Evolutionary conservation across 2,329 filamentous ascomycete genomes (phyloP).

Genomic region (Leptographium wingfieldii): DNA sequence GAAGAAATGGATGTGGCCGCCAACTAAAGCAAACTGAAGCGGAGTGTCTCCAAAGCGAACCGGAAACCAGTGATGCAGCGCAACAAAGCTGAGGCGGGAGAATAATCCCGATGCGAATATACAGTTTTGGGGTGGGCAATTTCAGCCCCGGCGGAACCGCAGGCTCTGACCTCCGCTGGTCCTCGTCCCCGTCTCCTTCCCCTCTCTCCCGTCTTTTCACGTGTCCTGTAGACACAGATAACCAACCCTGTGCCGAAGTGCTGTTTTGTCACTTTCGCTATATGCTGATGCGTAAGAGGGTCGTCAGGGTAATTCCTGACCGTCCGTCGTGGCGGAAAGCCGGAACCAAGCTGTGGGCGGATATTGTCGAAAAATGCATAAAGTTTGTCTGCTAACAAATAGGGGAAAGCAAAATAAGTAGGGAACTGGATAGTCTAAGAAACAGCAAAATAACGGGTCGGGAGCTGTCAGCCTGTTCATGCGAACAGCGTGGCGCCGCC

Average conservation of each 20-base stretch:
- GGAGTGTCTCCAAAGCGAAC: neutral
- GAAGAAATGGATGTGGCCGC: neutral
- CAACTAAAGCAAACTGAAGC: neutral
- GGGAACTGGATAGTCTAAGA: neutral
- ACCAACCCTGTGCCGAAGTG: neutral
- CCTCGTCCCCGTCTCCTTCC: neutral
- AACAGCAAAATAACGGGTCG: neutral
- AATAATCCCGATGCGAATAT: neutral
- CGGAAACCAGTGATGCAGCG: neutral
- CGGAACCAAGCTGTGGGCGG: neutral
- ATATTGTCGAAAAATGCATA: neutral
- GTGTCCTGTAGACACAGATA: neutral
- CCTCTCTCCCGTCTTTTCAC: neutral
- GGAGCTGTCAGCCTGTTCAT: slow-evolving; percentile 18
- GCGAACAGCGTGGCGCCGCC: slow-evolving; percentile 59
- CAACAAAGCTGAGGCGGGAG: neutral
- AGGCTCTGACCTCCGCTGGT: neutral
- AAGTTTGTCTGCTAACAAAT: neutral
- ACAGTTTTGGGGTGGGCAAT: neutral
- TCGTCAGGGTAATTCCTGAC: neutral
- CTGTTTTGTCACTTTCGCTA: neutral
- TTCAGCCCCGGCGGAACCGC: neutral
- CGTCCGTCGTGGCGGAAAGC: neutral
- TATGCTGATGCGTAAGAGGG: neutral
- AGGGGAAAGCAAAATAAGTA: neutral